A percentile compares a stretch with the other conserved stretches of the same genome.
These are phyloP conservation scores for Ambrosia artemisiifolia DNA, from an alignment of 129 eudicot species.

Conservation along the genomic window DNA sequence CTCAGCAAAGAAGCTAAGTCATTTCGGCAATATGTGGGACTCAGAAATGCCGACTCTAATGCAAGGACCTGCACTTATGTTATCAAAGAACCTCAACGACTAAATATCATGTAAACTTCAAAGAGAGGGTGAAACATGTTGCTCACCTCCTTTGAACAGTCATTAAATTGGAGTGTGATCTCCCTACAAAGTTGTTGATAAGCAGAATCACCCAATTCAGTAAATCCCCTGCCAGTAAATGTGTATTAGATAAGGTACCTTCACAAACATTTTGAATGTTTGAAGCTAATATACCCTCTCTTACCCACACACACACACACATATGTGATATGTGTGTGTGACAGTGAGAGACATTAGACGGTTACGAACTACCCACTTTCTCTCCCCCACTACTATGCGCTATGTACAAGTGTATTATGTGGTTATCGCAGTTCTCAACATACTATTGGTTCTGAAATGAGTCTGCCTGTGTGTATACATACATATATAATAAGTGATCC, in stretches of 20 bases:
- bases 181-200: conserved; percentile 89
- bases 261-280: conserved; percentile 1
- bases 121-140: neutral
- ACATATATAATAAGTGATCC: too few relatives aligned
- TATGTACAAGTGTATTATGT: too few relatives aligned
- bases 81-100: conserved; percentile 9
- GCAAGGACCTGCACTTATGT: conserved; percentile 63
- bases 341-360: too few relatives aligned
- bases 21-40: conserved; percentile 65
- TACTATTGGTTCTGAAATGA: too few relatives aligned
- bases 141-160: conserved; percentile 86
- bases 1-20: conserved; percentile 75
- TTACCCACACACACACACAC: too few relatives aligned
- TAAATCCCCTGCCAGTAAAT: conserved; percentile 66
- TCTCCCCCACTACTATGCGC: too few relatives aligned
- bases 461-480: too few relatives aligned
- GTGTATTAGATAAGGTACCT: neutral
- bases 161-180: conserved; percentile 71
- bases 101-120: conserved; percentile 5
- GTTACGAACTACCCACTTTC: too few relatives aligned
- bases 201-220: conserved; percentile 70
- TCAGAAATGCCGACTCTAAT: conserved; percentile 68
- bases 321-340: too few relatives aligned
- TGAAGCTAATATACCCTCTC: neutral
- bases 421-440: too few relatives aligned